Evolutionary conservation across 140 eudicot species (phyloP), one percentile per base, ranked within the genome.

Genomic region (Bidens hawaiensis): DNA sequence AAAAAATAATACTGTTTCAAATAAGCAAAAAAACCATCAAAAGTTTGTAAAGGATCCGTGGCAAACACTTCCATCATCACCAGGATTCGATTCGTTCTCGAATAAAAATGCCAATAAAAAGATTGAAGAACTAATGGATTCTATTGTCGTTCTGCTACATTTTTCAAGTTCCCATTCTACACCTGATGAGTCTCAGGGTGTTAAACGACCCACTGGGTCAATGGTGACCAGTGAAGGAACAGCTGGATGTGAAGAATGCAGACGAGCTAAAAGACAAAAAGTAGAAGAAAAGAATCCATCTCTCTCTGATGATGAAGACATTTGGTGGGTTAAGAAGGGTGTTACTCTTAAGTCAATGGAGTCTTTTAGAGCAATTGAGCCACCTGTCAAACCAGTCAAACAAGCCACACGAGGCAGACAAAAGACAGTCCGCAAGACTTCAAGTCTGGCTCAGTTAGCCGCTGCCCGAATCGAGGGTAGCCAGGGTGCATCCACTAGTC

Each of bases 401-500:
- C 97, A 85, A 78, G 71, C 90, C n/a, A 17, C 90, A 33, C 78
- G 95, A 70, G 89, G 99, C 58, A 79, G 99, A 82, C 97, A 85
- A 81, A 94, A 88, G 68, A 25, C 62, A 36, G 96, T 88, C 6
- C 94, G 95, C 5, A 94, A 94, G 73, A 94, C 94, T 27, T 94
- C 87, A 66, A 94, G 95, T 67, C 94, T 94, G 23, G 94, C 94
- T 31, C 99, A 94, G 38, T 82, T 94, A 81, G 95, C 94, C 8
- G 81, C 95, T 66, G 86, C 97, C 3, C 75, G 99, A 58, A 88
- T 94, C 43, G 99, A 94, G 75, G 83, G 94, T 68, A 94, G 99
- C 49, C 95, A 85, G 52, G 97, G 99, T 41, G 99, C 99, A 56
- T 94, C 99, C 22, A 89, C 97, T 17, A 94, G 99, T 77, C 99